A percentile compares a stretch with the other conserved stretches of the same genome.
These are phyloP conservation scores for Aureobasidium melanogenum DNA, from an alignment of 2,329 filamentous ascomycete species.

Conservation along the genomic window DNA sequence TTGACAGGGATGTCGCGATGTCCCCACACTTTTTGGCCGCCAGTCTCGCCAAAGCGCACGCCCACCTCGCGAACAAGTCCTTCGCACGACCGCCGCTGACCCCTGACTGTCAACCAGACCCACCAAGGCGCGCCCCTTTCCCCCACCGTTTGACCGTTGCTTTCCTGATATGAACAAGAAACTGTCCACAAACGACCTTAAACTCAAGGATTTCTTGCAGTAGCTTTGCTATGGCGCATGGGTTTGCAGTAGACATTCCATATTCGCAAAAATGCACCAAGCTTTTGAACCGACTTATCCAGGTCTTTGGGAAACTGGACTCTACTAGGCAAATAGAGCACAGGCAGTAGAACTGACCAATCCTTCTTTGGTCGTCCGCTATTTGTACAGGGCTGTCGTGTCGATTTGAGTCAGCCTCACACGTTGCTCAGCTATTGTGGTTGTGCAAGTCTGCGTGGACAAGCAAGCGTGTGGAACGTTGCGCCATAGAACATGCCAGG, in stretches of 20 bases:
- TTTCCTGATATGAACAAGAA: conserved; percentile 9
- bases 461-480: background rate
- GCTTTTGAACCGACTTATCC: conserved; percentile 2
- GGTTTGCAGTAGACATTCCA: conserved; percentile 5
- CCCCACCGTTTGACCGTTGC: background rate
- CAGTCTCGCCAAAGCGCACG: conserved; percentile 6
- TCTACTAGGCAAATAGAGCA: background rate
- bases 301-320: conserved; percentile 1
- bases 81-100: background rate
- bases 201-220: background rate
- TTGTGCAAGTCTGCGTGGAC: conserved; percentile 3
- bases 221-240: background rate
- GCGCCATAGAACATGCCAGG: conserved; percentile 8
- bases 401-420: background rate
- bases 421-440: background rate
- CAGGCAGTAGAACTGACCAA: background rate
- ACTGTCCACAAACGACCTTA: conserved; percentile 1
- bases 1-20: conserved; percentile 5
- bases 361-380: background rate
- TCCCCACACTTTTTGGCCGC: background rate
- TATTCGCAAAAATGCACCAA: background rate
- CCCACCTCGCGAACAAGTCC: conserved; percentile 4
- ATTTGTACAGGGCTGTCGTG: background rate
- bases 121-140: conserved; percentile 8
- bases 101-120: conserved; percentile 8